phyloP scores from a whole-genome alignment of 192 early-diverging fungal genomes.

The Rhizophagus sp. region DNA sequence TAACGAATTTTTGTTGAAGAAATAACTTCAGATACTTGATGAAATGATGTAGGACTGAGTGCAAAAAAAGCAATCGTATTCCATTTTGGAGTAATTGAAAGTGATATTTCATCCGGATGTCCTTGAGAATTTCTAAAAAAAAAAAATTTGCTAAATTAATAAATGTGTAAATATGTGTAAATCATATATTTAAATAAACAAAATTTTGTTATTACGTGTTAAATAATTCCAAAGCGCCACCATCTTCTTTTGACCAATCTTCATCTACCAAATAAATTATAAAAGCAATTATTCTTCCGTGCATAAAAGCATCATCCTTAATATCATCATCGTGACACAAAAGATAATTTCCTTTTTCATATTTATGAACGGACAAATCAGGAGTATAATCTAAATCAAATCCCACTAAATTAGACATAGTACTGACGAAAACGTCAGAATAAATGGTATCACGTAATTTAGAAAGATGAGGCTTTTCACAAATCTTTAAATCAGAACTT shows the following conservation, averaged over 20 bases:
- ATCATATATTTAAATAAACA: neutral
- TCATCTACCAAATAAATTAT: conserved; percentile 73
- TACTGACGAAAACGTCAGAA: conserved; percentile 58
- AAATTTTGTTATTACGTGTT: conserved; percentile 34
- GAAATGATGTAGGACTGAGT: conserved; percentile 57
- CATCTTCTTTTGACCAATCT: conserved; percentile 62
- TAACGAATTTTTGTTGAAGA: conserved; percentile 45
- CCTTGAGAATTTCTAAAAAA: conserved; percentile 42
- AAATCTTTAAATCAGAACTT: conserved; percentile 57
- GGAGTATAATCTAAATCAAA: conserved; percentile 58
- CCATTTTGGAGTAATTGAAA: conserved; percentile 51
- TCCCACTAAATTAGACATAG: conserved; percentile 64
- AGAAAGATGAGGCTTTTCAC: conserved; percentile 42
- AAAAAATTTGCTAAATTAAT: neutral
- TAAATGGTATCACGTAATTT: conserved; percentile 60
- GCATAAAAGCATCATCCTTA: conserved; percentile 49
- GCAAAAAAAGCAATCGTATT: conserved; percentile 64
- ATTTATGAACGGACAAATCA: conserved; percentile 70
- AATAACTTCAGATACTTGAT: conserved; percentile 59
- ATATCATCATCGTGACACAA: conserved; percentile 79
- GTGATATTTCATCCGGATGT: conserved; percentile 48
- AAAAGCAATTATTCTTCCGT: conserved; percentile 65
- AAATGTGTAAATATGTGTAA: neutral
- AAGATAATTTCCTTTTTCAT: conserved; percentile 60
- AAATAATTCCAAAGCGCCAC: conserved; percentile 67